Evolutionary conservation across 225 moss, liverwort and hornwort genomes (phyloP), one percentile per base, ranked within the genome.

Genomic region (Straminergon stramineum): DNA sequence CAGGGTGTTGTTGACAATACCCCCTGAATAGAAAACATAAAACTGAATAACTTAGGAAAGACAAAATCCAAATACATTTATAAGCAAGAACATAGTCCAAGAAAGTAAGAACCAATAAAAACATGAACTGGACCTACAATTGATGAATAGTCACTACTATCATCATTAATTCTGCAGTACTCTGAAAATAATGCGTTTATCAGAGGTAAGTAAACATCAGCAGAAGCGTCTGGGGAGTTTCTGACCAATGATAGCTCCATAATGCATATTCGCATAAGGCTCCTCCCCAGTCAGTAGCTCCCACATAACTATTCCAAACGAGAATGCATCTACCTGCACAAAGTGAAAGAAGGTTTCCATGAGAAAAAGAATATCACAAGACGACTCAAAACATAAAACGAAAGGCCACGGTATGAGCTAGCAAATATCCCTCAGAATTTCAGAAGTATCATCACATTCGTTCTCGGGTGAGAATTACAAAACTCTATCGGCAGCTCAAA

Each of bases 241-340:
- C 94, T 86, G 22, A 97, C 99, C 99, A 86, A 99, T 99, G 41
- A 99, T 99, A 63, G 99, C 99, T 55, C 99, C 99, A 78, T 99
- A 99, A 89, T 99, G 99, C 97, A 99, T 97, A 80, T 89, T 97
- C 82, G 97, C 96, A 88, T 99, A 99, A 12, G 99, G 99, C 84
- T 99, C 99, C 89, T 99, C 99, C 70, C 99, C 99, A 15, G 99
- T 99, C 13, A 99, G 94, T 83, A 99, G 95, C 90, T 99, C 99
- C 99, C 99, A 99, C 99, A 99, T 99, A 23, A 99, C 99, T 85
- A 99, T 97, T 77, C 96, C 99, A 69, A 99, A 99, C 53, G 99
- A 99, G 91, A 97, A 99, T 52, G 92, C 94, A 90, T 99, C 99
- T 66, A 99, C 99, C 99, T 99, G 96, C 76, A 86, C 30, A 88